These are phyloP conservation scores for Nannochloris sp. DNA, from an alignment of 139 green algal genomes.

Conservation along the genomic window DNA sequence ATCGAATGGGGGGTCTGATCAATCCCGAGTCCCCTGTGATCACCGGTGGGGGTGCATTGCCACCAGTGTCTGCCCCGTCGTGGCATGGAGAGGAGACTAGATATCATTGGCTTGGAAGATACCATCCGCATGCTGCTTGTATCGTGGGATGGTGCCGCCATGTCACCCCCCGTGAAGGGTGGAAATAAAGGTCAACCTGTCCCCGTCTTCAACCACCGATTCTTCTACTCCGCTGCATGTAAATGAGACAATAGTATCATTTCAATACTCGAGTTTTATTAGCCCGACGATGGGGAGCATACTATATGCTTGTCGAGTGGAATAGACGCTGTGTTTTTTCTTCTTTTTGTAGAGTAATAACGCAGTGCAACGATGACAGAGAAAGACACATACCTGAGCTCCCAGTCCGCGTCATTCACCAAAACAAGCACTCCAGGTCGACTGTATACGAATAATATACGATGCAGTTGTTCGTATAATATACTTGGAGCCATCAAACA, in stretches of 20 bases:
- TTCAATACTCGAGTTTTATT: not conserved
- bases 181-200: constrained; percentile 86
- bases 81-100: too few relatives aligned
- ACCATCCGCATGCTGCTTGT: too few relatives aligned
- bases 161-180: constrained; percentile 83
- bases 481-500: not conserved
- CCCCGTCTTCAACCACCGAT: constrained; percentile 52
- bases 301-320: too few relatives aligned
- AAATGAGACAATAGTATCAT: not conserved
- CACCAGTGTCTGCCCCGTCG: too few relatives aligned
- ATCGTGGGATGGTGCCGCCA: not conserved
- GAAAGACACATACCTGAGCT: constrained; percentile 59
- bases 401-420: constrained; percentile 91
- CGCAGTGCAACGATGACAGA: too few relatives aligned
- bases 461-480: not conserved
- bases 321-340: too few relatives aligned
- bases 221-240: constrained; percentile 57
- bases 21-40: too few relatives aligned
- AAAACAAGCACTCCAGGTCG: constrained; percentile 87
- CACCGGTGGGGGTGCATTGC: too few relatives aligned
- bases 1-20: too few relatives aligned
- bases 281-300: not conserved
- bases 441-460: constrained; percentile 31
- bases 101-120: too few relatives aligned
- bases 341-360: too few relatives aligned